Percentiles rank a stretch among this genome's conserved stretches.
Conservation (phyloP, 1,284 basidiomycete genomes). For the Fomitopsis palustris region DNA sequence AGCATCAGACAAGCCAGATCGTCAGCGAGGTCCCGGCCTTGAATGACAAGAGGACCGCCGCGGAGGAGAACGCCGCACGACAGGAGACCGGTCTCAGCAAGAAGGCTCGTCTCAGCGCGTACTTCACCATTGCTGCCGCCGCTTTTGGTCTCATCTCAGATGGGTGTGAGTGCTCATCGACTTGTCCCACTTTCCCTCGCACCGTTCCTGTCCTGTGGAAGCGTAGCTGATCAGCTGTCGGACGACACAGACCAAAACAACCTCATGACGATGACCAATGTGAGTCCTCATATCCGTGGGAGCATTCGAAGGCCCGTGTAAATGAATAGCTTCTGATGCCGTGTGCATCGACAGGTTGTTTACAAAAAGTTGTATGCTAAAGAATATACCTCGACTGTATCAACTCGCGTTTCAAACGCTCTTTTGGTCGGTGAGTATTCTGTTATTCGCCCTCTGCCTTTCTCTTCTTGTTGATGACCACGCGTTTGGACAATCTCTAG, state of each 20-base stretch:
- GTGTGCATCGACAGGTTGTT: constrained; percentile 40
- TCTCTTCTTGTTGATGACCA: too few relatives aligned
- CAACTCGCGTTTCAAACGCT: constrained; percentile 72
- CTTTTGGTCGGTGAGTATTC: constrained; percentile 58
- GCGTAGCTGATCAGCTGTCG: neutral
- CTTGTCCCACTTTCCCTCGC: neutral
- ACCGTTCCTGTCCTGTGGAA: neutral
- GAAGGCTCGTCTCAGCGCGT: constrained; percentile 47
- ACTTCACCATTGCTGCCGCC: constrained; percentile 61
- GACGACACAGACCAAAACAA: constrained; percentile 60
- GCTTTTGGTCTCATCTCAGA: constrained; percentile 69
- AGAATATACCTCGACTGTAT: constrained; percentile 55
- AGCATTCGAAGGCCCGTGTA: neutral
- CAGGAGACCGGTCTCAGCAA: neutral
- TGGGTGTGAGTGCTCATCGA: constrained; percentile 49
- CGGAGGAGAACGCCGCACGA: neutral
- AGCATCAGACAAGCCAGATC: neutral
- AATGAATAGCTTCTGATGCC: constrained; percentile 1
- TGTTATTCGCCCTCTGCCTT: too few relatives aligned
- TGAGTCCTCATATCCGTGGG: constrained; percentile 20
- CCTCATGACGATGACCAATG: constrained; percentile 64
- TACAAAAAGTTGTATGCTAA: constrained; percentile 60
- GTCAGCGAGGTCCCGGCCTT: neutral
- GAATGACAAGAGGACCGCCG: neutral
- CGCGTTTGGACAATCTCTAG: constrained; percentile 26